phyloP scores from a whole-genome alignment of 1,139 yeast genomes.

The Casaregolazyma suthepensis region DNA sequence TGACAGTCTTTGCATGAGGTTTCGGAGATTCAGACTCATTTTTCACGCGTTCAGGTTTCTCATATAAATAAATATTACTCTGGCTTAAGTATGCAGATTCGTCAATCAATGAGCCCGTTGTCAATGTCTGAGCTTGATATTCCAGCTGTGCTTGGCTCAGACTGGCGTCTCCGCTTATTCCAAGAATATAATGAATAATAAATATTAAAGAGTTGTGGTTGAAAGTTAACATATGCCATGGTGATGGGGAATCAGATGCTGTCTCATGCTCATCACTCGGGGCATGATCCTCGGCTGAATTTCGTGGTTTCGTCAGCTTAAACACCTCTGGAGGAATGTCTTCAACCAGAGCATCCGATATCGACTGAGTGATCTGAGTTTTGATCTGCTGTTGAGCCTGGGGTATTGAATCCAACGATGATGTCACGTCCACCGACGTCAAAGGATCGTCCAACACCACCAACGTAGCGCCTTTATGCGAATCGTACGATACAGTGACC shows the following conservation, averaged over 20 bases:
- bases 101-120: neutral
- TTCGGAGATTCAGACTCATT: neutral
- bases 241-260: neutral
- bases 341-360: slow-evolving; percentile 67
- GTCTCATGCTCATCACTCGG: neutral
- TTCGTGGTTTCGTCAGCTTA: neutral
- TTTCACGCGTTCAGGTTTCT: neutral
- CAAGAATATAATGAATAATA: neutral
- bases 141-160: slow-evolving; percentile 1
- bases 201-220: neutral
- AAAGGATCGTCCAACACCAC: slow-evolving; percentile 66
- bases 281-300: neutral
- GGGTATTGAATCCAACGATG: slow-evolving; percentile 69
- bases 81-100: neutral
- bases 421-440: slow-evolving; percentile 63
- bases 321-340: slow-evolving; percentile 47
- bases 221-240: neutral
- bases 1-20: too few relatives aligned
- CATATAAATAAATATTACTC: neutral
- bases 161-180: neutral
- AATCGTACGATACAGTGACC: slow-evolving; percentile 63
- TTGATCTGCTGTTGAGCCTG: slow-evolving; percentile 1
- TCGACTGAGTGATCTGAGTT: slow-evolving; percentile 60
- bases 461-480: slow-evolving; percentile 62
- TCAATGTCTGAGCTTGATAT: neutral